Base-by-base conservation (phyloP, 768 basidiomycete genomes). In the Mycena vitilis region DNA sequence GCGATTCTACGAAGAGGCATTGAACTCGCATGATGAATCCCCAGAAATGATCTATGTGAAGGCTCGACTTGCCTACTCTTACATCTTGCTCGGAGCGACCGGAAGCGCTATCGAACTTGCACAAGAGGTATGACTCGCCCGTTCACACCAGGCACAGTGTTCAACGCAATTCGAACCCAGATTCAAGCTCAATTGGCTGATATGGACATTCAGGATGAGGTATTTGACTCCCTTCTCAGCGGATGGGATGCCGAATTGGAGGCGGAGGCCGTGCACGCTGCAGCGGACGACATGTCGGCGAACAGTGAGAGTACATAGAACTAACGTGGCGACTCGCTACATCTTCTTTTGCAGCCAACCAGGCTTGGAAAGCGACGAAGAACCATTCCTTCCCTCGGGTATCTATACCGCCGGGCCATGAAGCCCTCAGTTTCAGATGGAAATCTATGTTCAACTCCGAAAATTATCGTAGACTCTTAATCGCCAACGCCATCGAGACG, bases 401-500 rank as follows among this genome's bases (percentile, higher is more conserved):
- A 49, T 73, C 73, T 5, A 64, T 72, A 38, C 78, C 76, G 18
- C 11, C 34, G 13, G 77, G 71, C 13, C 70, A 73, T 56, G 67
- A 76, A 49, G 55, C 64, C 11, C 36, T 78, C 47, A 59, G 69
- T 15, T 49, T 25, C 18, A 65, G 63, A 38, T 78, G 77, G 76
- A 62, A 66, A 36, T 60, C 66, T 44, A 45, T 74, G 52, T 70
- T 55, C 52, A 30, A 60, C 10, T 74, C 71, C 22, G 57, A 49
- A 36, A 66, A 73, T 45, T 65, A 66, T 49, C 45, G 52, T 30
- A 48, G 63, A 9, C 77, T 77, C 65, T 60, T 77, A 62, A 74
- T 45, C 48, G 73, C 66, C 25, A 65, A 75, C 15, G 74, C 74
- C 22, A 75, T 78, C 16, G 77, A 78, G 54, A 77, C 77, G 30